phyloP scores from a whole-genome alignment of 306 rosid species.

The Argentina anserina region DNA sequence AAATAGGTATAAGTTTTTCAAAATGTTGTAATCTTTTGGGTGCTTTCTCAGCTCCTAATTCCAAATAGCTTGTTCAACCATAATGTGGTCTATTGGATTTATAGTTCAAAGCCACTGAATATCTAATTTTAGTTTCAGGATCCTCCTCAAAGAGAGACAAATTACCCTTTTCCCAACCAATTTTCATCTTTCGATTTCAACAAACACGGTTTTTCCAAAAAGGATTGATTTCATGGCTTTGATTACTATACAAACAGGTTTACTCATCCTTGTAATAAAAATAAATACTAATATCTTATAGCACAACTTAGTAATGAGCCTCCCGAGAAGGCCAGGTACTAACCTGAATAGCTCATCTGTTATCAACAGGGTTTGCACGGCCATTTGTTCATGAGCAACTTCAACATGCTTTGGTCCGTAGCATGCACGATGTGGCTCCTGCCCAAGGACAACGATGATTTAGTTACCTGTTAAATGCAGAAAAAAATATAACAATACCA shows the following conservation, averaged over 20 bases:
- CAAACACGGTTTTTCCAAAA: neutral
- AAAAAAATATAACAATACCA: neutral
- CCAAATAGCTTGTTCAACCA: neutral
- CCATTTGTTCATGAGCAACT: conserved; percentile 92
- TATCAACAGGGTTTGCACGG: conserved; percentile 81
- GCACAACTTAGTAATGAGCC: neutral
- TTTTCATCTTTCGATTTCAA: too few relatives aligned
- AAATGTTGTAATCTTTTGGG: neutral
- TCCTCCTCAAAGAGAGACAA: neutral
- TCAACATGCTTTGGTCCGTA: conserved; percentile 95
- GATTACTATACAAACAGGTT: neutral
- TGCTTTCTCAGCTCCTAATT: neutral
- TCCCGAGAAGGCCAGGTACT: conserved; percentile 8
- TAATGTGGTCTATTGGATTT: neutral
- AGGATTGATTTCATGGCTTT: too few relatives aligned
- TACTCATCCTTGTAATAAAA: neutral
- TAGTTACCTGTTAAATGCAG: neutral
- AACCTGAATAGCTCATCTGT: conserved; percentile 93
- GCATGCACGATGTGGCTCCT: conserved; percentile 89
- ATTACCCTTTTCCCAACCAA: neutral
- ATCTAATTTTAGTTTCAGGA: neutral
- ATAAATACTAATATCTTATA: neutral
- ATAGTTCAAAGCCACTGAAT: neutral
- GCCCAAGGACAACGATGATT: conserved; percentile 21
- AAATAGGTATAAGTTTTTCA: neutral